Percentiles rank a stretch among this genome's conserved stretches.
Evolutionary conservation across 345 rosid species (phyloP).

Genomic region (Brassica juncea): DNA sequence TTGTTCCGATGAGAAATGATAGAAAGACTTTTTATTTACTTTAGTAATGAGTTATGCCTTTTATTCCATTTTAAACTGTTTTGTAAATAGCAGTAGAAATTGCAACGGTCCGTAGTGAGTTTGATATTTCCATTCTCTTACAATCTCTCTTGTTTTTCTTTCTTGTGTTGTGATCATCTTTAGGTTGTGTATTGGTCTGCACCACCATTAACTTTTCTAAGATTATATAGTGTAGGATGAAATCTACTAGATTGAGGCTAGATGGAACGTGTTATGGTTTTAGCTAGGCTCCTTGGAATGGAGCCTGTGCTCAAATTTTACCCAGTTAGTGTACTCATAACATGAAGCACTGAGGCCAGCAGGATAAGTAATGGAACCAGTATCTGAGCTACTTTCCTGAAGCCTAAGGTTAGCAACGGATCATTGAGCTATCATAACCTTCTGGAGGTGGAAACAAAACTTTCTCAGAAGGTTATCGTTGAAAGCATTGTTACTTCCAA

Average conservation of each 20-base stretch:
- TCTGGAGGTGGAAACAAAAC: background rate
- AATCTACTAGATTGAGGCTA: background rate
- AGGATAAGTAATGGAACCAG: background rate
- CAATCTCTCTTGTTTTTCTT: background rate
- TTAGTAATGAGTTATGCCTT: background rate
- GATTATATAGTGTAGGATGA: background rate
- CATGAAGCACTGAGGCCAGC: background rate
- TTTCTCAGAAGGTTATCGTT: background rate
- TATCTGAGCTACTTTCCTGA: background rate
- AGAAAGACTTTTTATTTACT: background rate
- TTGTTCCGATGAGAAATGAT: constrained; percentile 50
- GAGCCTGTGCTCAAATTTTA: background rate
- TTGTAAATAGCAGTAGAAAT: background rate
- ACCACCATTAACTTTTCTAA: background rate
- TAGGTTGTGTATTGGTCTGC: background rate
- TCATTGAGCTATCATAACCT: background rate
- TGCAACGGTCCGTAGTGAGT: background rate
- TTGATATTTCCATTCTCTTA: background rate
- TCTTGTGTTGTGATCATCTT: background rate
- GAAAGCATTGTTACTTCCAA: background rate
- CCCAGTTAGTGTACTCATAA: background rate
- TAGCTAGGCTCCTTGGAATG: background rate
- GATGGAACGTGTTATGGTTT: background rate
- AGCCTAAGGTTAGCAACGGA: background rate
- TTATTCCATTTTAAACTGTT: background rate